Evolutionary conservation across 306 rosid species (phyloP), one percentile per base, ranked within the genome.

Genomic region (Gleditsia sinensis): DNA sequence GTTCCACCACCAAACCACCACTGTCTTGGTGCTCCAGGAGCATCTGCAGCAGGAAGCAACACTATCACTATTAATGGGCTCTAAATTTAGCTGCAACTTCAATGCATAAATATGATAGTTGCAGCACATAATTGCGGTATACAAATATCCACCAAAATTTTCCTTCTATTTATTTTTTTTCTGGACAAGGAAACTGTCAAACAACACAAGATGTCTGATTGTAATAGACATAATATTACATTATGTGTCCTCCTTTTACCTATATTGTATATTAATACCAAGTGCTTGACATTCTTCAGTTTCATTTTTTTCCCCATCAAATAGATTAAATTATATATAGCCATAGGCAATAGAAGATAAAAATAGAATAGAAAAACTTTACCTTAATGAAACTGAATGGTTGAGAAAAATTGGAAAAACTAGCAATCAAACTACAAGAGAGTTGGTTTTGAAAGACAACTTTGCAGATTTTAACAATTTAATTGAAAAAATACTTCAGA

Each of bases 1-100:
- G 99, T 94, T 71, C 99, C 99, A 36, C 99, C 99, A 23, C 99
- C 99, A 57, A 94, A 94, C 99, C 97, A 94, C 99, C 99, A 94
- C 55, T 90, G 97, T 83, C 90, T 88, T 9, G 99, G 99, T 45
- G 99, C 97, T 78, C 98, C 97, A 34, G 96, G 93, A 71, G 75
- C 78, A 80, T 94, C 99, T 94, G 48, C 30, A 33, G 88, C 78
- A 72, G 28, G 80, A 84, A 51, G 51, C 46, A 70, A 74, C 43
- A 74, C 24, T 48, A 61, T 60, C 76, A 77, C 43, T 21, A 50
- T 73, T 25, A 72, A 51, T 39, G 6, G 9, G 4, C 56, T 27
- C 23, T 27, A 5, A 7, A 34, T 56, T 25, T 32, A 32, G 74
- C 70, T 71, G 73, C 34, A 70, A 25, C 54, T 56, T 23, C 39